phyloP scores from a whole-genome alignment of 2,329 filamentous ascomycete species.

The Harringtonia aguacate region DNA sequence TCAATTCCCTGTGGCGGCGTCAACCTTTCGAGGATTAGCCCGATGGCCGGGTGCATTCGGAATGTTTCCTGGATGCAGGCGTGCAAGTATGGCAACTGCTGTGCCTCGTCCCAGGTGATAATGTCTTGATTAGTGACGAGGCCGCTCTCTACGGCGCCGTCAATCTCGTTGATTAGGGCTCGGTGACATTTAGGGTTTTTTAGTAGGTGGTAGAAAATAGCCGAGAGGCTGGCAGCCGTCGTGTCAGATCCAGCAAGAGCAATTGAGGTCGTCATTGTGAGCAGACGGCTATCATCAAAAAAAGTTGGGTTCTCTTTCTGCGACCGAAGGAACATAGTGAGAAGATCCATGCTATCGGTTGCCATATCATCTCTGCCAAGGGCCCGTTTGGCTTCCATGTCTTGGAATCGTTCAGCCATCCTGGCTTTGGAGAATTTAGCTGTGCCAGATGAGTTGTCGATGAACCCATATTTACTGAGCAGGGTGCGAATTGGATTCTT shows the following conservation, averaged over 20 bases:
- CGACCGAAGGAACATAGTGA: slow-evolving; percentile 14
- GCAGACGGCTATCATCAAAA: slow-evolving; percentile 1
- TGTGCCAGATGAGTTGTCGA: slow-evolving; percentile 23
- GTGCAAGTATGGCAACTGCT: slow-evolving; percentile 32
- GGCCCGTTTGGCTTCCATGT: too few relatives aligned
- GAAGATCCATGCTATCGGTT: too few relatives aligned
- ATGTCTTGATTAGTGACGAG: background rate
- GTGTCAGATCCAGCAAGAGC: slow-evolving; percentile 19
- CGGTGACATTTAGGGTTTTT: background rate
- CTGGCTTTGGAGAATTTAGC: slow-evolving; percentile 12
- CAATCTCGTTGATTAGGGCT: slow-evolving; percentile 1
- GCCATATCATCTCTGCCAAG: too few relatives aligned
- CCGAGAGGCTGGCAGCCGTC: slow-evolving; percentile 14
- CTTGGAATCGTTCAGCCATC: slow-evolving; percentile 5
- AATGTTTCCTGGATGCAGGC: slow-evolving; percentile 37
- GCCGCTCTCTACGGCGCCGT: background rate
- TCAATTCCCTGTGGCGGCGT: slow-evolving; percentile 1
- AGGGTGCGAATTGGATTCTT: slow-evolving; percentile 14
- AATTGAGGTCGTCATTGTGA: slow-evolving; percentile 19
- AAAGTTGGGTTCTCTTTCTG: background rate
- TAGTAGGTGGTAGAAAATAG: slow-evolving; percentile 14
- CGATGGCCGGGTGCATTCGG: slow-evolving; percentile 26
- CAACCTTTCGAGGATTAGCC: slow-evolving; percentile 3
- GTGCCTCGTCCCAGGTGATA: slow-evolving; percentile 1
- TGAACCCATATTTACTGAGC: slow-evolving; percentile 20